Base-by-base conservation (phyloP, 179 eudicot genomes). In the Amaranthus tricolor region DNA sequence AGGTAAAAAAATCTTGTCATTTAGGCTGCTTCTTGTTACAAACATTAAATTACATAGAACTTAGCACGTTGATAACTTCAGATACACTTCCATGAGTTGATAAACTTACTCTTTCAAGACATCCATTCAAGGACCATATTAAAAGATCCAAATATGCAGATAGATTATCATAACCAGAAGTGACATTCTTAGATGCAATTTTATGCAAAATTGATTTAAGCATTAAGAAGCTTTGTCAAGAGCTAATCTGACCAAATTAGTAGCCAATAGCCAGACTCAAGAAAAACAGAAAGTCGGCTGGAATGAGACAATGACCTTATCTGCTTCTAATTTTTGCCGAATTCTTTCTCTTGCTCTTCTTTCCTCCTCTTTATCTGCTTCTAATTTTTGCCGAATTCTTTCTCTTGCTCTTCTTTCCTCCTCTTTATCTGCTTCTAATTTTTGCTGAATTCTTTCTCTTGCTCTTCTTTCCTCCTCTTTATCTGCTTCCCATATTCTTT, bases 291-390 rank as follows among this genome's bases (percentile, higher is more conserved):
- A 47, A 57, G 62, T 19, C 5, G 17, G 68, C 71, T 14, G 62
- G 10, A 66, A 24, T 53, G 9, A 63, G 50, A 48, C n/a, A 55
- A 47, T 61, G 67, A 93, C 98, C 96, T 88, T 89, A 79, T 93
- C 96, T 71, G 89, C 86, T 69, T 85, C 85, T 64, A 91, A 81
- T 74, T 89, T 91, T 75, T 86, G 88, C 71, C 86, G 91, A 77
- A 93, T 80, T 77, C 59, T 86, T 66, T 88, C 88, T 62, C 90
- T 84, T 44, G 90, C 94, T 74, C 79, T 82, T 77, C 75, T 80
- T 84, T 85, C 84, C 77, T 89, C 87, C 63, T 83, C 91, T 84
- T 86, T 87, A 77, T 87, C 96, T 68, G 84, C 86, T 69, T 85
- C 84, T 64, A 91, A 81, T 75, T 89, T 91, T 75, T 86, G 88